phyloP scores from a whole-genome alignment of 1,284 basidiomycete species.

The Ganoderma sp. region DNA sequence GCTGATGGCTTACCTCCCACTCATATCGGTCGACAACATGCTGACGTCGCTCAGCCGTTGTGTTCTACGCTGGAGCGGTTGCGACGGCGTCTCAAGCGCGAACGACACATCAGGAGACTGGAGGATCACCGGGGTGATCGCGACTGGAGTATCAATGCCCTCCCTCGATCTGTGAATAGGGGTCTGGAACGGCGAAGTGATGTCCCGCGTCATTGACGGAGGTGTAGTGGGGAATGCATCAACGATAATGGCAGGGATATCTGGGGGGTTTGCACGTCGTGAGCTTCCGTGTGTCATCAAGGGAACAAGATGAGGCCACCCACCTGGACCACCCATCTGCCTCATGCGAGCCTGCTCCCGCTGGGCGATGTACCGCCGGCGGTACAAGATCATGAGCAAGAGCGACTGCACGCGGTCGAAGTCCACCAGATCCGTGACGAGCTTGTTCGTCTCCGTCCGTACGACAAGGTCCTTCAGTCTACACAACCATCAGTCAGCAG shows the following conservation, averaged over 20 bases:
- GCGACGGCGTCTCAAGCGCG: slow-evolving; percentile 48
- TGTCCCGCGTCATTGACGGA: slow-evolving; percentile 57
- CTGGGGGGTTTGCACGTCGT: slow-evolving; percentile 39
- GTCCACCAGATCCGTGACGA: slow-evolving; percentile 84
- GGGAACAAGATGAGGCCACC: slow-evolving; percentile 8
- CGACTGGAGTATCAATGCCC: slow-evolving; percentile 46
- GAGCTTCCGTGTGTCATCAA: neutral
- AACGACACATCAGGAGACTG: slow-evolving; percentile 57
- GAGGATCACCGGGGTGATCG: slow-evolving; percentile 45
- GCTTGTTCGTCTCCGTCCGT: slow-evolving; percentile 77
- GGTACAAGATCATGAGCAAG: slow-evolving; percentile 75
- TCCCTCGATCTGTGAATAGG: slow-evolving; percentile 38
- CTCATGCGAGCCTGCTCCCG: slow-evolving; percentile 47
- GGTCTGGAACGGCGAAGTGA: slow-evolving; percentile 54
- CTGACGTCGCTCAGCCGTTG: slow-evolving; percentile 64
- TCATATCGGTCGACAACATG: slow-evolving; percentile 63
- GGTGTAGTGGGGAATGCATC: slow-evolving; percentile 60
- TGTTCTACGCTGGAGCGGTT: slow-evolving; percentile 55
- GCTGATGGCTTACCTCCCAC: slow-evolving; percentile 35
- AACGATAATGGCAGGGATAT: slow-evolving; percentile 73
- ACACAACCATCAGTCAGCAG: slow-evolving; percentile 19
- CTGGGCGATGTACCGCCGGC: slow-evolving; percentile 67
- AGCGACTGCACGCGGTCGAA: slow-evolving; percentile 84
- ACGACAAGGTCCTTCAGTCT: slow-evolving; percentile 84
- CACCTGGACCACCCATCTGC: slow-evolving; percentile 44